phyloP scores from a whole-genome alignment of 2,329 filamentous ascomycete species.

The Aquanectria penicillioides region DNA sequence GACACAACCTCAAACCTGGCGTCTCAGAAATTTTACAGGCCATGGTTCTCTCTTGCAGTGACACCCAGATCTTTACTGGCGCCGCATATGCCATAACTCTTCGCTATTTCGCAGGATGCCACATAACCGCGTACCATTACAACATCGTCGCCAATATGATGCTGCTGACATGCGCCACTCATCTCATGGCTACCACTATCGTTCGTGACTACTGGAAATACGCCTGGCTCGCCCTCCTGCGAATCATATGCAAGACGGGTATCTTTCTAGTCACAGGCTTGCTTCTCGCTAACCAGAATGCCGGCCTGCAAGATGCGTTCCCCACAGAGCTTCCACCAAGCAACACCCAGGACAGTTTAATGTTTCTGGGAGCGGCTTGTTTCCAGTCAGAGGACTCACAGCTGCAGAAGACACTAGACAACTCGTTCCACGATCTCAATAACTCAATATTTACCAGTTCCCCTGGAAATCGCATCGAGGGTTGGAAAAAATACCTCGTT shows the following conservation, averaged over 20 bases:
- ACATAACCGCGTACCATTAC: slow-evolving; percentile 22
- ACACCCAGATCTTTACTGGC: slow-evolving; percentile 23
- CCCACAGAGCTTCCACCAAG: slow-evolving; percentile 4
- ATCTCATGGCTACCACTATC: slow-evolving; percentile 21
- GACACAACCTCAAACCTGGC: slow-evolving; percentile 4
- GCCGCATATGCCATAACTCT: slow-evolving; percentile 22
- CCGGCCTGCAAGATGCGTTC: neutral
- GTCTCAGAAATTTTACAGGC: slow-evolving; percentile 19
- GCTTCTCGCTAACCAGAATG: slow-evolving; percentile 19
- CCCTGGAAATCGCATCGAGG: slow-evolving; percentile 19
- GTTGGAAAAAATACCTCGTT: slow-evolving; percentile 22
- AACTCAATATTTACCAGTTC: slow-evolving; percentile 4
- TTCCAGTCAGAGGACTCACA: slow-evolving; percentile 16
- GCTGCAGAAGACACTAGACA: neutral
- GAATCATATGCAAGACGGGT: slow-evolving; percentile 18
- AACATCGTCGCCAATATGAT: slow-evolving; percentile 26
- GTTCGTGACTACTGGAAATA: slow-evolving; percentile 24
- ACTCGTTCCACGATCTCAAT: neutral
- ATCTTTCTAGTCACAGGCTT: slow-evolving; percentile 20
- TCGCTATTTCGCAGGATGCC: slow-evolving; percentile 12
- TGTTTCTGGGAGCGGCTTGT: slow-evolving; percentile 19
- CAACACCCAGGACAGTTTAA: neutral
- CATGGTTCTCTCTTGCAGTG: slow-evolving; percentile 26
- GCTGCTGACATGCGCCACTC: slow-evolving; percentile 22
- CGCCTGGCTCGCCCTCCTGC: slow-evolving; percentile 6